Base-by-base conservation (phyloP, 176 grass and related monocot genomes). In the Bothriochloa decipiens region DNA sequence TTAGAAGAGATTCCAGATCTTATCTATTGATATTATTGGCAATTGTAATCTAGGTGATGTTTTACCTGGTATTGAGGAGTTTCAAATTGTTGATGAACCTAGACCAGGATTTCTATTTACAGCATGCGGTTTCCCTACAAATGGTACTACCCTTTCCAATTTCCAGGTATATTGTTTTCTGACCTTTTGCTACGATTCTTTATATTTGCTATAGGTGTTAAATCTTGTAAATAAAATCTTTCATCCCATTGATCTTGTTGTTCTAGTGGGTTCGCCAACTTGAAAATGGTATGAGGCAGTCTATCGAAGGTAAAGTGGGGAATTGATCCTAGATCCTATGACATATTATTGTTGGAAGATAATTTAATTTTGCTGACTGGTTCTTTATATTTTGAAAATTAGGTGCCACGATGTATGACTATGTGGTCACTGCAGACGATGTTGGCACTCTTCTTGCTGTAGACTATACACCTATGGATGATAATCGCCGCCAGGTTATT, bases 401-500 rank as follows among this genome's bases (percentile, higher is more conserved):
- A 97, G 95, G 91, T 84, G 95, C 92, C 52, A 93, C 92, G 4
- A 77, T 96, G 83, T 92, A 83, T 18, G 93, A 99, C 27, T 94
- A 92, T 76, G 91, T 95, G 57, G 91, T 99, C 74, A 96, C 96
- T 74, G 91, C 93, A 43, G 96, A 99, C 82, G 96, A 99, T 91
- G 86, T 99, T 86, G 91, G 84, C 79, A 91, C 96, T 77, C 42
- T 92, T 87, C 93, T 99, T 79, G 84, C 93, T 78, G 91, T 92
- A 70, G 96, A 99, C 37, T 99, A 93, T 91, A 99, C 93, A 9
- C 96, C 96, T 23, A 96, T 99, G 88, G 96, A 96, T 89, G 96
- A 99, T 78, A 89, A 89, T 89, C 89, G 93, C 70, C 86, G 77
- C 45, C 91, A 99, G 93, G 96, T 96, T 84, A 68, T 76, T 17